phyloP scores from a whole-genome alignment of 2,329 filamentous ascomycete species.

The Verticillium klebahnii region DNA sequence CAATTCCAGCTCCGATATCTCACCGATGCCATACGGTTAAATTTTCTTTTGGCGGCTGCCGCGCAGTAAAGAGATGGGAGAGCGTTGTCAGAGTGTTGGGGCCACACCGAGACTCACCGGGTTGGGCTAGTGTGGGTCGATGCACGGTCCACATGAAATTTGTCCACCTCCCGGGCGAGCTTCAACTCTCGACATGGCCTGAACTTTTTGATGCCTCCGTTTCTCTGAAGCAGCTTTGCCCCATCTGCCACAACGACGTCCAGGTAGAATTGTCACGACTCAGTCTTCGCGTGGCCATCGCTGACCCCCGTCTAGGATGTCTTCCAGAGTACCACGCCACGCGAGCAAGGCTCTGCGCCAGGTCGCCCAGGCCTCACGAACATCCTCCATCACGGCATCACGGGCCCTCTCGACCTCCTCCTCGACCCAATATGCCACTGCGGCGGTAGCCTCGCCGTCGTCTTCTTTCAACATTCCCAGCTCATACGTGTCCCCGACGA shows the following conservation, averaged over 20 bases:
- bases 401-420: constrained; percentile 20
- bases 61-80: too few relatives aligned
- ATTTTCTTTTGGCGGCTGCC: not conserved
- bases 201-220: not conserved
- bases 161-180: not conserved
- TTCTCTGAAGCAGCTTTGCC: not conserved
- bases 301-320: constrained; percentile 4
- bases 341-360: constrained; percentile 11
- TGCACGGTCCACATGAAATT: not conserved
- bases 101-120: not conserved
- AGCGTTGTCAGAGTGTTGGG: too few relatives aligned
- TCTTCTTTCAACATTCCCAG: constrained; percentile 26
- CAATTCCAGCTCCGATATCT: too few relatives aligned
- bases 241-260: not conserved
- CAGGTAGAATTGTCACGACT: not conserved
- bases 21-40: too few relatives aligned
- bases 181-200: not conserved
- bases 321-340: constrained; percentile 11
- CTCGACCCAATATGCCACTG: constrained; percentile 17
- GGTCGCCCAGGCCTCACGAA: constrained; percentile 8
- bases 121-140: not conserved
- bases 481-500: constrained; percentile 59
- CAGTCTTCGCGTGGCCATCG: not conserved
- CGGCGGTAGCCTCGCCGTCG: constrained; percentile 18
- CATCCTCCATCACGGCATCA: constrained; percentile 8